phyloP scores from a whole-genome alignment of 176 grass and related monocot species.

The Ampelocalamus luodianensis region DNA sequence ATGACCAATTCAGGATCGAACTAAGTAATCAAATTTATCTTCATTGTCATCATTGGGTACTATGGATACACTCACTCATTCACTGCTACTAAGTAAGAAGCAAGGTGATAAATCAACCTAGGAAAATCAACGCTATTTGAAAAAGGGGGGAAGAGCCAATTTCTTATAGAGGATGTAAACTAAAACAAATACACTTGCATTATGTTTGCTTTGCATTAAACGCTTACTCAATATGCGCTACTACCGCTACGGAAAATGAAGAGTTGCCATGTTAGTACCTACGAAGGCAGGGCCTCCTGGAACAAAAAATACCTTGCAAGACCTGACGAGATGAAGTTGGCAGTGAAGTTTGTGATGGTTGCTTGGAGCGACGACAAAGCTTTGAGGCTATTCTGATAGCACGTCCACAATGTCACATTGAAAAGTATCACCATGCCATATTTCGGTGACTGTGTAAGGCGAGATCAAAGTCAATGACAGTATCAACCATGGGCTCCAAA shows the following conservation, averaged over 20 bases:
- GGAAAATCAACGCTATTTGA: too few relatives aligned
- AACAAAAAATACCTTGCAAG: constrained; percentile 84
- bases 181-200: not conserved
- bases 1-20: not conserved
- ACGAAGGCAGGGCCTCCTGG: constrained; percentile 72
- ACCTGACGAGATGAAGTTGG: constrained; percentile 88
- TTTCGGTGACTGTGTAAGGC: constrained; percentile 61
- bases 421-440: constrained; percentile 80
- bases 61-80: not conserved
- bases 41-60: not conserved
- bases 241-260: not conserved
- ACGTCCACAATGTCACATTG: constrained; percentile 89
- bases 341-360: constrained; percentile 89
- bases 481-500: not conserved
- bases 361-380: constrained; percentile 83
- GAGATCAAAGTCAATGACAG: constrained; percentile 25
- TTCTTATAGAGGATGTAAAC: not conserved
- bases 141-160: not conserved
- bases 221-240: not conserved
- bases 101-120: not conserved
- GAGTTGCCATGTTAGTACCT: constrained; percentile 47
- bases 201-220: not conserved
- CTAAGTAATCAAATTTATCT: not conserved
- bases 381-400: constrained; percentile 90
- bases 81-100: not conserved